Conservation (phyloP, 768 basidiomycete genomes). For the Arthromyces matolae region DNA sequence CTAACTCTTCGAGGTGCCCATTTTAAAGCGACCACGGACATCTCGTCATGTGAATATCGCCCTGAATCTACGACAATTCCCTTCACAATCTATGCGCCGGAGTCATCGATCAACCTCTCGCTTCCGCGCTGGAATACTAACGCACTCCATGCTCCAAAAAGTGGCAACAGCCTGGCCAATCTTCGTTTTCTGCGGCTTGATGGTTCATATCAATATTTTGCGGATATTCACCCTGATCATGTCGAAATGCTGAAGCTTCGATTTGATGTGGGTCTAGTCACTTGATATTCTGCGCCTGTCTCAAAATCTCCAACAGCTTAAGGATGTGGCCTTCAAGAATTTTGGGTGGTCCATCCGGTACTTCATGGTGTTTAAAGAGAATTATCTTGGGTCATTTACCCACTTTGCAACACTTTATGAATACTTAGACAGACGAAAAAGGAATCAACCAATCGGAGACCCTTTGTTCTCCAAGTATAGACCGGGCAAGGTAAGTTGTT, state of each 20-base stretch:
- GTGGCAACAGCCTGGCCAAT: slow-evolving; percentile 60
- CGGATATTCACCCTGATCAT: slow-evolving; percentile 61
- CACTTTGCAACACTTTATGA: slow-evolving; percentile 88
- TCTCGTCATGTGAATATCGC: slow-evolving; percentile 70
- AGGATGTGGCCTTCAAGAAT: slow-evolving; percentile 58
- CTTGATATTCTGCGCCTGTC: not conserved
- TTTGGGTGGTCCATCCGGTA: slow-evolving; percentile 89
- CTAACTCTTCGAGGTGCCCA: slow-evolving; percentile 59
- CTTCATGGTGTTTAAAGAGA: slow-evolving; percentile 85
- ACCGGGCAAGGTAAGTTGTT: slow-evolving; percentile 62
- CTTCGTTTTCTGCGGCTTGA: slow-evolving; percentile 52
- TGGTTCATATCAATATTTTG: slow-evolving; percentile 73
- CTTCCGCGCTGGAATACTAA: slow-evolving; percentile 91
- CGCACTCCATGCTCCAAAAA: slow-evolving; percentile 58
- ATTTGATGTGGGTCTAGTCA: slow-evolving; percentile 46
- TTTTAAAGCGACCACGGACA: slow-evolving; percentile 46
- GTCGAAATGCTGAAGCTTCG: slow-evolving; percentile 75
- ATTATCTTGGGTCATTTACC: slow-evolving; percentile 93
- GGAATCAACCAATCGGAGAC: slow-evolving; percentile 67
- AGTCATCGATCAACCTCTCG: slow-evolving; percentile 55
- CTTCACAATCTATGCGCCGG: slow-evolving; percentile 59
- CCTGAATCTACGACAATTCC: slow-evolving; percentile 65
- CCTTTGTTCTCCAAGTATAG: slow-evolving; percentile 79
- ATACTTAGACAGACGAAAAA: slow-evolving; percentile 67
- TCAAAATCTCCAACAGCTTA: slow-evolving; percentile 31